Conservation (phyloP, 2,329 filamentous ascomycete species). For the Hymenoscyphus salicellus region DNA sequence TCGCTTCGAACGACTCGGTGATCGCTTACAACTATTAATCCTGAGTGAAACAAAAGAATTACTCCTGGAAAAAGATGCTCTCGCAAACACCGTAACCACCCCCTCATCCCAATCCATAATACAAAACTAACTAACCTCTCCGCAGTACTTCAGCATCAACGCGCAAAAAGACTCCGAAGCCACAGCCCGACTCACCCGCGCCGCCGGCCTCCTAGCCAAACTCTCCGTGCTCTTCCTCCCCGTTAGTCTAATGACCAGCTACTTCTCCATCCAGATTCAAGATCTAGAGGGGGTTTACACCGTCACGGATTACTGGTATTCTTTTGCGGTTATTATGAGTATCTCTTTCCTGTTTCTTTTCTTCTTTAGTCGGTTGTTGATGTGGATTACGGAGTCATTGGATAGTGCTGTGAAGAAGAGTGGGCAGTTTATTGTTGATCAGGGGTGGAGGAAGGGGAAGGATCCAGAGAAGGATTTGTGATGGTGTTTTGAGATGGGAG, state of each 20-base stretch:
- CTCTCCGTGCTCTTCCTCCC: conserved; percentile 73
- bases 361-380: conserved; percentile 48
- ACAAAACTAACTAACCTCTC: conserved; percentile 17
- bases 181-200: conserved; percentile 68
- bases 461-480: neutral
- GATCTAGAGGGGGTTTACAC: conserved; percentile 57
- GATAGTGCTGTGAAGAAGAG: conserved; percentile 32
- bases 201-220: conserved; percentile 70
- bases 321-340: conserved; percentile 61
- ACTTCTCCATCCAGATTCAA: conserved; percentile 66
- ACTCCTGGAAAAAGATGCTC: conserved; percentile 65
- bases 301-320: conserved; percentile 62
- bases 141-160: conserved; percentile 73
- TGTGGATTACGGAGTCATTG: conserved; percentile 45
- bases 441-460: conserved; percentile 11
- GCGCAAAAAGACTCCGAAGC: conserved; percentile 71
- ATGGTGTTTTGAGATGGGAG: neutral
- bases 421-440: neutral
- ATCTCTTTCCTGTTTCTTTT: conserved; percentile 58
- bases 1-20: conserved; percentile 57
- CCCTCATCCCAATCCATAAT: neutral
- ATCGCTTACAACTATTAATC: conserved; percentile 59
- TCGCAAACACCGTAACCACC: conserved; percentile 59
- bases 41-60: conserved; percentile 61
- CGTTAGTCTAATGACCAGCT: conserved; percentile 70